Evolutionary conservation across 2,329 filamentous ascomycete genomes (phyloP).

Genomic region (Penicillium sclerotigenum): DNA sequence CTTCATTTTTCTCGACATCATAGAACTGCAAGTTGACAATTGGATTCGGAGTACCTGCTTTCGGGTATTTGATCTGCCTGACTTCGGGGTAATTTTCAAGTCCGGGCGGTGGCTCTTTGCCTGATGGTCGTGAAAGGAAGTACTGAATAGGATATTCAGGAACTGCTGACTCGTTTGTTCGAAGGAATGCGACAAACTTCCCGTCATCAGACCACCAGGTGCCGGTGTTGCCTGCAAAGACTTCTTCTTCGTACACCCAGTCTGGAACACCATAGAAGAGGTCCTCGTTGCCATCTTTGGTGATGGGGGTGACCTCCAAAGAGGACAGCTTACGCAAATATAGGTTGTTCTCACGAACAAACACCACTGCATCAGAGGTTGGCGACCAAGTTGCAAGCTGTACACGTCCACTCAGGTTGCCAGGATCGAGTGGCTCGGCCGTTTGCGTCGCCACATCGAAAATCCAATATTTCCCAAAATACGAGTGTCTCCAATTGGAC

Average conservation of each 20-base stretch:
- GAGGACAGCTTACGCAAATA: conserved; percentile 68
- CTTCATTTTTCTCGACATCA: conserved; percentile 71
- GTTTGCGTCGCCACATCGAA: conserved; percentile 81
- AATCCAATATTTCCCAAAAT: conserved; percentile 82
- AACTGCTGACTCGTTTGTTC: conserved; percentile 89
- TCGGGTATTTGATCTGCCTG: conserved; percentile 92
- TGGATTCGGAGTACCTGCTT: conserved; percentile 90
- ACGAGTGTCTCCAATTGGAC: conserved; percentile 87
- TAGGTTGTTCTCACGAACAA: conserved; percentile 85
- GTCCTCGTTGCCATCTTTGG: conserved; percentile 78
- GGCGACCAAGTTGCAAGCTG: conserved; percentile 91
- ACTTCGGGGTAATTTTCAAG: conserved; percentile 90
- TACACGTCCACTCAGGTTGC: conserved; percentile 61
- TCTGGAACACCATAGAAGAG: conserved; percentile 96
- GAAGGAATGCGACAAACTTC: conserved; percentile 83
- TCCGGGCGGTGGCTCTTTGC: conserved; percentile 62
- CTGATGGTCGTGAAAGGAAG: conserved; percentile 83
- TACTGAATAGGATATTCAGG: conserved; percentile 92
- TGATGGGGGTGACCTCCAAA: conserved; percentile 66
- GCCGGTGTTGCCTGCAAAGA: conserved; percentile 73
- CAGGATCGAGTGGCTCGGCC: conserved; percentile 72
- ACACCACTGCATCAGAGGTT: conserved; percentile 79
- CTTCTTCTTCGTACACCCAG: conserved; percentile 93
- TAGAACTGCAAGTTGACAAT: conserved; percentile 86
- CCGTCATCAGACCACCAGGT: conserved; percentile 96